Conservation (phyloP, 2,329 filamentous ascomycete species). For the Neofusicoccum umdonicola region DNA sequence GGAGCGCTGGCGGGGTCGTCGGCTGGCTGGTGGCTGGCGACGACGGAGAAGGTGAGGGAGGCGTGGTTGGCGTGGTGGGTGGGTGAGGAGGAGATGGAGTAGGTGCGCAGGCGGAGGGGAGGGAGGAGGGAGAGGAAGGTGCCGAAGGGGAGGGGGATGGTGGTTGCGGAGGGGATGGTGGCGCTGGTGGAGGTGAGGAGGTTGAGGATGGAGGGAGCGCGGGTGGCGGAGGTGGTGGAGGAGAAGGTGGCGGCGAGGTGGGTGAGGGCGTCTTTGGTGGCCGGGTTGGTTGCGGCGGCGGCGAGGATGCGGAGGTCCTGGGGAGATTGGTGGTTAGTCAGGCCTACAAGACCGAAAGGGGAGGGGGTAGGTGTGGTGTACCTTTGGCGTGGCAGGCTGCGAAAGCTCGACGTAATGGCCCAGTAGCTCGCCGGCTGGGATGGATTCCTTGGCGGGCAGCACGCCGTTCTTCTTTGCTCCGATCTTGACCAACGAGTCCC, state of each 20-base stretch:
- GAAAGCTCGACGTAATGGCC: conserved; percentile 70
- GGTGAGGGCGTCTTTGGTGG: conserved; percentile 49
- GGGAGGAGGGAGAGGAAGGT: conserved; percentile 71
- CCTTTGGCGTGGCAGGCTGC: conserved; percentile 60
- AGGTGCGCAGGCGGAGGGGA: conserved; percentile 75
- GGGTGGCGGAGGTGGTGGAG: conserved; percentile 46
- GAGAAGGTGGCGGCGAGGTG: conserved; percentile 44
- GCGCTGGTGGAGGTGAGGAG: conserved; percentile 53
- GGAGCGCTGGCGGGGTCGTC: conserved; percentile 45
- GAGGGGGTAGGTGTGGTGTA: too few relatives aligned
- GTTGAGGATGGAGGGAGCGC: conserved; percentile 63
- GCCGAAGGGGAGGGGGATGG: conserved; percentile 60
- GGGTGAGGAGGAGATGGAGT: conserved; percentile 75
- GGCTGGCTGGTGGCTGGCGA: conserved; percentile 56
- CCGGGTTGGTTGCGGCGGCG: conserved; percentile 49
- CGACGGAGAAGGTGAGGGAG: conserved; percentile 61
- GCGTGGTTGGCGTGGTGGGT: conserved; percentile 56
- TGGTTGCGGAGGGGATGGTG: neutral
- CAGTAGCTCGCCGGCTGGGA: conserved; percentile 64
- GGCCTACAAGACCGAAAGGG: too few relatives aligned
- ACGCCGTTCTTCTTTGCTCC: conserved; percentile 60
- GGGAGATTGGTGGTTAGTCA: conserved; percentile 35
- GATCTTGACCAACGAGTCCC: conserved; percentile 67
- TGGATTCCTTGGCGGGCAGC: conserved; percentile 60
- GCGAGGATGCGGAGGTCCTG: conserved; percentile 54